Conservation (phyloP, 768 basidiomycete genomes). For the Dioszegia aurantiaca region DNA sequence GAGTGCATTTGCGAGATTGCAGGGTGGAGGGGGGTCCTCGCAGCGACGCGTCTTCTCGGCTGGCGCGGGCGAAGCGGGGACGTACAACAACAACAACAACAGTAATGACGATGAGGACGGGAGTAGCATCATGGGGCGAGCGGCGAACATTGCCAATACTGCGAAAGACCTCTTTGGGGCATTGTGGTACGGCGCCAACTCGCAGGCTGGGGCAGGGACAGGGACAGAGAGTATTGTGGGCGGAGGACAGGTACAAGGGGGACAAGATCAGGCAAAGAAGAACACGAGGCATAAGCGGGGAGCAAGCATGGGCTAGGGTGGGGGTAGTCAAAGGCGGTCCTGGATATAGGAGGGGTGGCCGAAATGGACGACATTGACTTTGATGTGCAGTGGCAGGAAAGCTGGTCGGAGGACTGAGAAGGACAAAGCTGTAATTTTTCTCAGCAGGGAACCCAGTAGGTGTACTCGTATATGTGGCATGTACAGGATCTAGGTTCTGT, state of each 20-base stretch:
- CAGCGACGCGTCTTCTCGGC: background rate
- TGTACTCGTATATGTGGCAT: too few species aligned
- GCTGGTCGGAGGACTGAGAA: too few species aligned
- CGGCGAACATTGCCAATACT: conserved; percentile 74
- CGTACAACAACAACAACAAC: conserved; percentile 2
- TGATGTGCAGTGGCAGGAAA: too few species aligned
- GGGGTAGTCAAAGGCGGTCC: too few species aligned
- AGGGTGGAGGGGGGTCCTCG: background rate
- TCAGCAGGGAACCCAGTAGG: too few species aligned
- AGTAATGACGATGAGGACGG: conserved; percentile 35
- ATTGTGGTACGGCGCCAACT: conserved; percentile 56
- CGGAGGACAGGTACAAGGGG: background rate
- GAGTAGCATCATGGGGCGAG: conserved; percentile 60
- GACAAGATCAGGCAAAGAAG: conserved; percentile 2
- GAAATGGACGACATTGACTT: too few species aligned
- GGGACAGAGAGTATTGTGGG: background rate
- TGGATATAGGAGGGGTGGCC: too few species aligned
- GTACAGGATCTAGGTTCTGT: too few species aligned
- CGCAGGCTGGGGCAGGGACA: conserved; percentile 5
- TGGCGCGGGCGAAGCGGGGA: background rate
- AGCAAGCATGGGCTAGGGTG: conserved; percentile 10
- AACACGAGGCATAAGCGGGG: conserved; percentile 12
- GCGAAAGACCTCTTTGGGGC: conserved; percentile 74
- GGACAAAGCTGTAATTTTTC: too few species aligned
- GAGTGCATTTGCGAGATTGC: conserved; percentile 12